Evolutionary conservation across 495 filamentous ascomycete species (phyloP), one percentile per base, ranked within the genome.

Genomic region (Hypoxylon crocopeplum): DNA sequence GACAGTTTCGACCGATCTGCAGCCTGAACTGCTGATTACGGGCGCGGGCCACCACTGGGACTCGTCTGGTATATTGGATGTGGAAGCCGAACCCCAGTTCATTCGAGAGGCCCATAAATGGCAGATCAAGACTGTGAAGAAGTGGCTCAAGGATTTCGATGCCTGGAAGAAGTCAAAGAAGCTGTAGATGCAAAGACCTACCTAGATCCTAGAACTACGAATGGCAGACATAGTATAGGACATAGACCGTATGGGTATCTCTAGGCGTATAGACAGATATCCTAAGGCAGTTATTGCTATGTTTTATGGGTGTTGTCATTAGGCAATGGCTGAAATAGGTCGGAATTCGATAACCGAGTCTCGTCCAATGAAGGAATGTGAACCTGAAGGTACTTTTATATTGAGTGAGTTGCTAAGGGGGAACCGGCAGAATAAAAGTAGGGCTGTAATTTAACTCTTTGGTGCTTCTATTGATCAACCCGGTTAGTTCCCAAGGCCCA

Each of bases 1-100:
- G 4, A 46, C 49, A 17, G 37, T 36, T 19, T 56, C 58, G 27
- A 65, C 71, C 0, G 75, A 77, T 50, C 61, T 76, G 11, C 68
- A 76, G 36, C 78, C 77, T 1, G 71, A 75, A 50, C 65, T 72
- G 15, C 52, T 81, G 33, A 77, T 81, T 39, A 66, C 74, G 1
- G 76, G 77, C 10, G 68, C 71, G 1, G 78, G 78, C 7, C 78
- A 81, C 59, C 78, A 81, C 52, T 81, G 78, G 78, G 78, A 81
- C 57, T 75, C 70, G 29, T 69, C 59, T 33, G 78, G 78, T 8
- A 78, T 80, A n/a, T 25, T 68, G 37, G 62, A 81, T 51, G 67
- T 81, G 0, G 62, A 56, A 7, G 75, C 70, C 15, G 78, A 81
- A 68, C 78, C 77, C 7, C 72, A 78, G 41, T 81, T 77, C 58